Conservation (phyloP, 176 grass and related monocot genomes). For the Coix lacrymajobi region DNA sequence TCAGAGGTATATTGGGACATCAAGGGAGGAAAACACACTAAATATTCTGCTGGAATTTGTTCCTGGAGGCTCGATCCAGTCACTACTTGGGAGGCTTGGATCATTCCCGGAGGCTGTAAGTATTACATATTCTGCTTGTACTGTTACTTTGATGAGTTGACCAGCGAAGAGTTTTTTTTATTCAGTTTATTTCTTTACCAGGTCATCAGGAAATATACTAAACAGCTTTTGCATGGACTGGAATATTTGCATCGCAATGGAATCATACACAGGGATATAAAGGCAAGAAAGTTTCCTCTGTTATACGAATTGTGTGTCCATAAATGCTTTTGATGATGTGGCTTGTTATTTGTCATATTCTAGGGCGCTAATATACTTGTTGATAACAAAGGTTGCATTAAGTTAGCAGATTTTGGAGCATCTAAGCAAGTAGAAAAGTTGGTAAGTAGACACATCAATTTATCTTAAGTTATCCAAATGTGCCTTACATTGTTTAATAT, state of each 20-base stretch:
- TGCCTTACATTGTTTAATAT: not conserved
- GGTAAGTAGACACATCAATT: slow-evolving; percentile 31
- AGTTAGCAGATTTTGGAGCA: slow-evolving; percentile 92
- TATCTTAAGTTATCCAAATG: not conserved
- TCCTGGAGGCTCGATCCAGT: slow-evolving; percentile 91
- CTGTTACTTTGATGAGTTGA: not conserved
- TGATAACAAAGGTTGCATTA: slow-evolving; percentile 95
- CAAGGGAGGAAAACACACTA: slow-evolving; percentile 69
- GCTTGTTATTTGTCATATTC: slow-evolving; percentile 9
- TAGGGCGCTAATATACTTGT: slow-evolving; percentile 96
- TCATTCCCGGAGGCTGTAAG: slow-evolving; percentile 90
- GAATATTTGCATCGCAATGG: slow-evolving; percentile 86
- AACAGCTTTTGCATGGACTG: slow-evolving; percentile 77
- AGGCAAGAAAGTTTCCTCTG: slow-evolving; percentile 34
- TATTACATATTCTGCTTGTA: not conserved
- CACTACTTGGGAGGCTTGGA: slow-evolving; percentile 73
- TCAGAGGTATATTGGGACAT: slow-evolving; percentile 85
- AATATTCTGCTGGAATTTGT: slow-evolving; percentile 96
- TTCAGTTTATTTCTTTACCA: slow-evolving; percentile 26
- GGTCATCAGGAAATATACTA: slow-evolving; percentile 93
- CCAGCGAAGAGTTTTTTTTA: not conserved
- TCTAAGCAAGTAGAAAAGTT: slow-evolving; percentile 95
- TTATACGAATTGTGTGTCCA: not conserved
- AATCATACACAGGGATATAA: slow-evolving; percentile 99
- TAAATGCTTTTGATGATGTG: not conserved